These are phyloP conservation scores for Acidiella bohemica DNA, from an alignment of 495 filamentous ascomycete species.

Conservation along the genomic window DNA sequence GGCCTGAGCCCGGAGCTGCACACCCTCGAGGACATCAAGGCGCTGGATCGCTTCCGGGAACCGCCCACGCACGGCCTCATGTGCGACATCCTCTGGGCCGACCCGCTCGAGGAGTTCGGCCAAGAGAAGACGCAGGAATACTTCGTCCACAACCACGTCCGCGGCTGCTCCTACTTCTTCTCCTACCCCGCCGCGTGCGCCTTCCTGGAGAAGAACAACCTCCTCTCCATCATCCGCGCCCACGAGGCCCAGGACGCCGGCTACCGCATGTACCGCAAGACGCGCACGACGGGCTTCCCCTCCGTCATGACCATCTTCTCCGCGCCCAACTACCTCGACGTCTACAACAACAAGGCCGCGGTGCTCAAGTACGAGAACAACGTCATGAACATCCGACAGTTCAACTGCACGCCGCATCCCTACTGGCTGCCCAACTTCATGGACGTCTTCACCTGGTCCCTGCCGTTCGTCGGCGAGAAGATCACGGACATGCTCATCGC, in stretches of 20 bases:
- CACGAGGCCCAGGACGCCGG: conserved; percentile 98
- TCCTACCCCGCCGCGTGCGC: conserved; percentile 96
- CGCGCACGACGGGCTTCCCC: conserved; percentile 90
- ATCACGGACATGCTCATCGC: conserved; percentile 99
- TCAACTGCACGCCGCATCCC: conserved; percentile 97
- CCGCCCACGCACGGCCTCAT: conserved; percentile 94
- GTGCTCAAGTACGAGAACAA: conserved; percentile 99
- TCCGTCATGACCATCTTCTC: conserved; percentile 99
- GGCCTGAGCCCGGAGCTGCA: conserved; percentile 91
- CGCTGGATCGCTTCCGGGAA: conserved; percentile 95
- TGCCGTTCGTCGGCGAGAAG: conserved; percentile 98
- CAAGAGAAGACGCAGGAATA: conserved; percentile 96
- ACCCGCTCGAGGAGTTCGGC: conserved; percentile 97
- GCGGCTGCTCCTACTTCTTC: conserved; percentile 98
- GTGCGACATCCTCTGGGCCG: conserved; percentile 98
- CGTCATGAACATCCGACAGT: conserved; percentile 99
- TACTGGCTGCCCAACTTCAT: conserved; percentile 99
- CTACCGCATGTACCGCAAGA: conserved; percentile 98
- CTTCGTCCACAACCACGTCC: conserved; percentile 95
- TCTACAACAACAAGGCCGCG: conserved; percentile 99
- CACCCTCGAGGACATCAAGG: conserved; percentile 84
- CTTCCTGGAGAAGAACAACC: conserved; percentile 96
- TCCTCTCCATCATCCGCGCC: conserved; percentile 94
- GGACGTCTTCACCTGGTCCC: conserved; percentile 97
- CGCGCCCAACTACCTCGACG: conserved; percentile 93